Percentiles rank a stretch among this genome's conserved stretches.
These are phyloP conservation scores for Metschnikowia shivogae DNA, from an alignment of 805 yeast species.

Conservation along the genomic window DNA sequence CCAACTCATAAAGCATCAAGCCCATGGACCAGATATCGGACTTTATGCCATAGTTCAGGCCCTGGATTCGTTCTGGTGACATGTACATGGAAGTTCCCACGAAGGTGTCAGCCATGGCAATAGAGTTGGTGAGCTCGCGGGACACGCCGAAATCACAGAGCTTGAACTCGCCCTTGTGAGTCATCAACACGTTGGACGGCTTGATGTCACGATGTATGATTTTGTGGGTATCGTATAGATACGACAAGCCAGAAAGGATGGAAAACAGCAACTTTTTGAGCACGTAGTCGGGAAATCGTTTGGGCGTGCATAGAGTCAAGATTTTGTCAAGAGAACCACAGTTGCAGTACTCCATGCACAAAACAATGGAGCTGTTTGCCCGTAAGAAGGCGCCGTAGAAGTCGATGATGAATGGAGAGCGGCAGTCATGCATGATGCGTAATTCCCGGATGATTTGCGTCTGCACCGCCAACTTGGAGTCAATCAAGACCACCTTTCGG, in stretches of 20 bases:
- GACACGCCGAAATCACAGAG: constrained; percentile 97
- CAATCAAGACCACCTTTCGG: constrained; percentile 80
- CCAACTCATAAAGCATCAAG: constrained; percentile 80
- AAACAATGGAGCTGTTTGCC: constrained; percentile 63
- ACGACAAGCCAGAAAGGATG: constrained; percentile 75
- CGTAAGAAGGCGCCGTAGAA: constrained; percentile 87
- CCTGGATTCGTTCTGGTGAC: constrained; percentile 96
- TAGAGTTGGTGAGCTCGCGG: constrained; percentile 84
- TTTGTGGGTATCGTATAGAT: constrained; percentile 75
- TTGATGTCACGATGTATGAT: constrained; percentile 95
- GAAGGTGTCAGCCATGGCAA: constrained; percentile 85
- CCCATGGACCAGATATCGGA: constrained; percentile 98
- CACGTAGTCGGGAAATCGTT: constrained; percentile 53
- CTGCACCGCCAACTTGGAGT: constrained; percentile 71
- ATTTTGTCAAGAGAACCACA: constrained; percentile 89
- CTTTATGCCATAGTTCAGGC: constrained; percentile 87
- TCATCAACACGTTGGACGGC: constrained; percentile 89
- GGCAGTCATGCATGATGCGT: constrained; percentile 86
- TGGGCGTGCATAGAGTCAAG: constrained; percentile 43
- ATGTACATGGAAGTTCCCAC: constrained; percentile 97
- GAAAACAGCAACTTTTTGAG: constrained; percentile 71
- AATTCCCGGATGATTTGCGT: constrained; percentile 85
- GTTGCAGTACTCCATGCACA: constrained; percentile 95
- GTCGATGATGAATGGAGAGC: constrained; percentile 75
- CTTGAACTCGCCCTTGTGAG: constrained; percentile 81